Evolutionary conservation across 257 asterid species (phyloP), one percentile per base, ranked within the genome.

Genomic region (Voacanga thouarsii): DNA sequence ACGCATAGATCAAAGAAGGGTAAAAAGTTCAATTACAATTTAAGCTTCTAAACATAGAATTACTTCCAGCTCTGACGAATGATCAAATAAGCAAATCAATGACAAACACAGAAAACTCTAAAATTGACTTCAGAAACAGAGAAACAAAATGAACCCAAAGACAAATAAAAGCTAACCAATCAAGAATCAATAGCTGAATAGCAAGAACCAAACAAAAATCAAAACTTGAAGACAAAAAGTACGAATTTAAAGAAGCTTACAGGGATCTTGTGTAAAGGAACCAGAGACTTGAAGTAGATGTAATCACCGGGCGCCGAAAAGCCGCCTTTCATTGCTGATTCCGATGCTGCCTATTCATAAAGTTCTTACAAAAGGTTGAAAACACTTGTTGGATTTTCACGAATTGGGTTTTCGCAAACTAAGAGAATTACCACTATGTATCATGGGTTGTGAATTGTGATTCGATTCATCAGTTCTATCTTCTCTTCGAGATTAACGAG

Each of bases 191-290:
- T 43, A 78, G 41, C 28, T 41, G n/a, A 65, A n/a, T 8, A 7
- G 81, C 74, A 70, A 56, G 26, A 74, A 37, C 33, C 3, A 16
- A 79, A n/a, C 28, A 55, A 72, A 63, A 24, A 72, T 43, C 72
- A 56, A 26, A 53, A 71, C 37, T 77, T 49, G 12, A 69, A 53
- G 21, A 14, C 26, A 73, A 64, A 73, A 14, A 56, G 72, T 10
- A 7, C 14, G 21, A 50, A 33, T 39, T 64, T 26, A 61, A 28
- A 78, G 72, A 78, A 45, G 61, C 94, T 87, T 84, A 96, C 99
- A n/a, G 97, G 98, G 89, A 96, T 96, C 92, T 89, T 92, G 77
- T 96, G 99, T 79, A 96, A 97, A 80, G 99, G 98, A 82, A 96
- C 99, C 86, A 92, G 98, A 83, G 99, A 96, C 96, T 96, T 96